Evolutionary conservation across 139 green algal genomes (phyloP), one percentile per base, ranked within the genome.

Genomic region (Chlamydomonas sphaeroides): DNA sequence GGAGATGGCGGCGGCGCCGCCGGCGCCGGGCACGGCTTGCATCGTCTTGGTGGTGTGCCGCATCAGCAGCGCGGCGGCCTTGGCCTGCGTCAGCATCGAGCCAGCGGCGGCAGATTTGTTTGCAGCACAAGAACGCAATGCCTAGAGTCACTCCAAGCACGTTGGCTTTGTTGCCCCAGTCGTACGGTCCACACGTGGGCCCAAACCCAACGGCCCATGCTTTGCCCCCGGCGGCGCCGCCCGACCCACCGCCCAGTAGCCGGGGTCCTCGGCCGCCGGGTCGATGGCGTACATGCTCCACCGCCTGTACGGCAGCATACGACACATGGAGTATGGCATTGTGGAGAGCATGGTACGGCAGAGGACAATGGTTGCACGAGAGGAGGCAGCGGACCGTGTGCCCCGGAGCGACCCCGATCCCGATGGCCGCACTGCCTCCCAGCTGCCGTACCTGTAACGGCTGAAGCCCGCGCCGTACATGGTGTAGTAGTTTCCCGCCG

Each of bases 251-350:
- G 72, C 62, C 75, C 75, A 82, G 61, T 82, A 82, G 32, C 73
- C 62, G 10, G 75, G 75, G 28, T 82, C 49, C 45, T 82, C 75
- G 1, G 61, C 21, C 0, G 75, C 75, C 4, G 75, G 75, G 32
- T 82, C 75, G 21, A 82, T 82, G 23, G 28, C 61, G 33, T 72
- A 71, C 61, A 81, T 81, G 42, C 75, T 82, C 75, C 75, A 82
- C 0, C 75, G 61, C 30, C 45, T 59, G 59, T 70, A 80, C 2
- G 59, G 73, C 11, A 53, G n/a, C n/a, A n/a, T n/a, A n/a, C n/a
- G n/a, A n/a, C n/a, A n/a, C n/a, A n/a, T n/a, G n/a, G n/a, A n/a
- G n/a, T n/a, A n/a, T n/a, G n/a, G n/a, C n/a, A n/a, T n/a, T n/a
- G n/a, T n/a, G n/a, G n/a, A n/a, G n/a, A n/a, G n/a, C n/a, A n/a